Base-by-base conservation (phyloP, 164 flowering plant species). In the Protea cynaroides region DNA sequence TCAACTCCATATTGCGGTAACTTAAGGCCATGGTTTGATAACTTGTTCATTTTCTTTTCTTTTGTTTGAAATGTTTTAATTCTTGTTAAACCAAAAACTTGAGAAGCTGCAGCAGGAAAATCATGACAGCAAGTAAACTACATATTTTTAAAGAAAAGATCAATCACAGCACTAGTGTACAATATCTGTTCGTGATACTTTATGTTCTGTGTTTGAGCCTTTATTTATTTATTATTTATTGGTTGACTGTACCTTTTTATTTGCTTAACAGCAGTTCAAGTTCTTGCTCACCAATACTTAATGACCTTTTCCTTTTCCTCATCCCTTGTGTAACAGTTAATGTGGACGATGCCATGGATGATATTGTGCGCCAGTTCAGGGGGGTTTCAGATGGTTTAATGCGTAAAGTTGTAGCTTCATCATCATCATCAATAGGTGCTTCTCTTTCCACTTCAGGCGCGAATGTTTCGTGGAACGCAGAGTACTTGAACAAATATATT, bases 341-440 rank as follows among this genome's bases (percentile, higher is more conserved):
- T 73, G 98, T 95, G 69, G 97, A 95, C 78, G 98, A 87, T 81
- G 99, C 98, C 25, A 77, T 90, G 82, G 99, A 92, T 83, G 99
- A 95, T 69, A 83, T 90, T 72, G 87, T 88, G 38, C 96, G 98
- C 59, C 99, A 95, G 68, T 81, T 91, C 72, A 91, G 82, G 75
- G 97, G 90, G 62, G 98, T 89, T 73, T 89, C 98, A 29, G 88
- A 82, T 84, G 99, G 96, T 58, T 76, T 89, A 29, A 76, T 81
- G 78, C 86, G 88, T 49, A 87, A 81, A 67, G 97, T 88, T 72
- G 87, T 78, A 10, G 91, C 96, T 57, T 38, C 88, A 29, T 68
- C 88, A 14, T 65, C 74, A 29, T 62, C 76, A 29, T 25, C 46
- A 29, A 50, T 76, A 84, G 74, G 5, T 65, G 75, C 70, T 25